Evolutionary conservation across 2,329 filamentous ascomycete species (phyloP).

Genomic region (Trichoderma harzianum): DNA sequence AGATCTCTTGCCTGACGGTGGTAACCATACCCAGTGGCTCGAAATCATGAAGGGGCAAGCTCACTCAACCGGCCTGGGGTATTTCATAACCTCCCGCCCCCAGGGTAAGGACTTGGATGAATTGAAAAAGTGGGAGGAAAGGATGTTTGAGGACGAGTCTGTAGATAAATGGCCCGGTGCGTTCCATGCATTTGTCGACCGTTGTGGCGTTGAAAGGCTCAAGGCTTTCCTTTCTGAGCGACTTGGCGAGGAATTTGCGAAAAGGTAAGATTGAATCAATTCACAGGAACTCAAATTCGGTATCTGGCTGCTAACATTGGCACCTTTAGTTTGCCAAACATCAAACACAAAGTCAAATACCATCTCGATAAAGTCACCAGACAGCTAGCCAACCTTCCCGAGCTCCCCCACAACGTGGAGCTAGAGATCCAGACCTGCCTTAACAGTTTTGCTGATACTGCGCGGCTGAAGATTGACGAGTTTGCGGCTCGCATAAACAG

Average conservation of each 20-base stretch:
- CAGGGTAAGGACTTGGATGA: conserved; percentile 52
- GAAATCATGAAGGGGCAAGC: conserved; percentile 59
- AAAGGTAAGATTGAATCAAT: conserved; percentile 36
- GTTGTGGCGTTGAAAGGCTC: conserved; percentile 53
- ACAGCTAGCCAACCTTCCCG: conserved; percentile 58
- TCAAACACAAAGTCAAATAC: conserved; percentile 50
- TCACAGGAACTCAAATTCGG: not conserved
- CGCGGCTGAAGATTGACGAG: conserved; percentile 49
- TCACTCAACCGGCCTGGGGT: conserved; percentile 68
- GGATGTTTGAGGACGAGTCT: conserved; percentile 45
- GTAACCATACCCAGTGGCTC: conserved; percentile 54
- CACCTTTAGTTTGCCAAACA: conserved; percentile 45
- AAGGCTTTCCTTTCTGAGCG: conserved; percentile 51
- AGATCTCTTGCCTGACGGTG: conserved; percentile 59
- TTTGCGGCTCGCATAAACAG: conserved; percentile 45
- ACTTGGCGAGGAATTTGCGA: conserved; percentile 52
- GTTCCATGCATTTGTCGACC: conserved; percentile 46
- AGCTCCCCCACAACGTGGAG: conserved; percentile 66
- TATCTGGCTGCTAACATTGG: conserved; percentile 18
- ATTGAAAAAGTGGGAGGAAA: conserved; percentile 50
- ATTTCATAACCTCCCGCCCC: conserved; percentile 72
- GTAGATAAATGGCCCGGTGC: conserved; percentile 45
- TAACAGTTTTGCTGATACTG: conserved; percentile 51
- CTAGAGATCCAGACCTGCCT: conserved; percentile 61
- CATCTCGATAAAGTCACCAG: conserved; percentile 51